Base-by-base conservation (phyloP, 352 stramenopile genomes). In the Phytophthora palmivora region DNA sequence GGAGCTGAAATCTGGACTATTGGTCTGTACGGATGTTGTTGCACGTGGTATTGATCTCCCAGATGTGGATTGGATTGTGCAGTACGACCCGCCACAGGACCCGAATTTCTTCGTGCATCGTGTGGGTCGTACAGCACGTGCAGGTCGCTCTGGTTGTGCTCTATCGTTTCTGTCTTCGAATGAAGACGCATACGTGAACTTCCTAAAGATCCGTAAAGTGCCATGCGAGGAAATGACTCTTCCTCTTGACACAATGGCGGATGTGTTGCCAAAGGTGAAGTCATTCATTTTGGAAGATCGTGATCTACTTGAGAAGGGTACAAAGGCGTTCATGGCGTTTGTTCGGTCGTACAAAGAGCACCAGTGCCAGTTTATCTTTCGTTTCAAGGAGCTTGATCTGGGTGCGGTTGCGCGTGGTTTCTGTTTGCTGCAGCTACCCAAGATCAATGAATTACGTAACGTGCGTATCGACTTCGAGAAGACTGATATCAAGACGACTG, bases 81-180 rank as follows among this genome's bases (percentile, higher is more conserved):
- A 99, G 78, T 99, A 98, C 70, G 96, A 99, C 73, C 93, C 95
- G 0, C 94, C 94, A 26, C 90, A 98, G 52, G 97, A 99, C 71
- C 97, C 98, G n/a, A 98, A 97, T 60, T 99, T 98, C 52, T 99
- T 99, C 67, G 95, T 99, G 36, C 98, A 99, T 74, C 94, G 98
- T 51, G 96, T 99, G 16, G 98, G 98, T 8, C 81, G 98, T 42
- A 99, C 97, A 24, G 98, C 98, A 9, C 87, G 98, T 62, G 97
- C 97, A 1, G 98, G 98, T 11, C 91, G 88, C 14, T 80, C 73
- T 34, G 98, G 98, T 43, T 92, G 79, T 4, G 97, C 96, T 48
- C 79, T 99, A 16, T 87, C 98, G 12, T 98, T 99, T 72, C 72
- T 99, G 24, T 98, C 92, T 22, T 81, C 86, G 19, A 98, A 99